phyloP scores from a whole-genome alignment of 345 rosid species.

The Heritiera fomes region DNA sequence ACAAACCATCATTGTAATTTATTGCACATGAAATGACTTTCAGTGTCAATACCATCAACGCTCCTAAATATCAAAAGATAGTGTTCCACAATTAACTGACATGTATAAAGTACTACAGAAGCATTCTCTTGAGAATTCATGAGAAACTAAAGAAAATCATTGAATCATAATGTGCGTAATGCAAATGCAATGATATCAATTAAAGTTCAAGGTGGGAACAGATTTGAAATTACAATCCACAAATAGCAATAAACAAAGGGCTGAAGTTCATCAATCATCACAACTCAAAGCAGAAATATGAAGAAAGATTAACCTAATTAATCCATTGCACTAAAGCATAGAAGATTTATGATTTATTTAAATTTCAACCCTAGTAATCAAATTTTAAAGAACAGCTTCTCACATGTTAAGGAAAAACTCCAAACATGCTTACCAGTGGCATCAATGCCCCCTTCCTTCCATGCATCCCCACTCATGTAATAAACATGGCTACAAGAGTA shows the following conservation, averaged over 20 bases:
- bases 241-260: not conserved
- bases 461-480: slow-evolving; percentile 99
- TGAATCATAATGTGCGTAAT: not conserved
- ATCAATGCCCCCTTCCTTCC: slow-evolving; percentile 99
- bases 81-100: not conserved
- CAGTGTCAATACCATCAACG: slow-evolving; percentile 92
- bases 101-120: slow-evolving; percentile 5
- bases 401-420: slow-evolving; percentile 6
- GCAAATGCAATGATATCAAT: not conserved
- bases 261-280: not conserved
- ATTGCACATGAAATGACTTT: slow-evolving; percentile 91
- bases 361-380: not conserved
- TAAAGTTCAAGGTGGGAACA: not conserved
- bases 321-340: not conserved
- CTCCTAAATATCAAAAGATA: slow-evolving; percentile 51
- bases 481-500: slow-evolving; percentile 73
- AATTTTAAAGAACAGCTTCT: slow-evolving; percentile 10
- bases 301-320: not conserved
- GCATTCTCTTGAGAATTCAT: not conserved
- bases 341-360: not conserved
- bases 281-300: not conserved
- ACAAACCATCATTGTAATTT: slow-evolving; percentile 80
- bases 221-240: not conserved
- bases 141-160: not conserved
- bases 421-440: slow-evolving; percentile 70